These are phyloP conservation scores for Diplodia corticola DNA, from an alignment of 2,329 filamentous ascomycete species.

Conservation along the genomic window DNA sequence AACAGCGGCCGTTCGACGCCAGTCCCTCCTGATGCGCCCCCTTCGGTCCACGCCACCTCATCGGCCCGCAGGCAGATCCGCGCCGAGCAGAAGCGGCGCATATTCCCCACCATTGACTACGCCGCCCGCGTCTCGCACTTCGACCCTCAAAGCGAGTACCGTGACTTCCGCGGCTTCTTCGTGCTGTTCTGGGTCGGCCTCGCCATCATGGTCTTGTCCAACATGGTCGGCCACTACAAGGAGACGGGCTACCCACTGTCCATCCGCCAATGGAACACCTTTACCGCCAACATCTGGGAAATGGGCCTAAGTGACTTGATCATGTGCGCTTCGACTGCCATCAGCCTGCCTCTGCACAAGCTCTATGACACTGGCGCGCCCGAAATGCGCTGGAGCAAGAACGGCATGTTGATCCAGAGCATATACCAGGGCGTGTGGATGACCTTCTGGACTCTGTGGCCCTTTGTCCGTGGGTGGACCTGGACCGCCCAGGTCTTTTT, in stretches of 20 bases:
- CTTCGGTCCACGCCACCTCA: slow-evolving; percentile 83
- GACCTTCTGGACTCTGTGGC: slow-evolving; percentile 69
- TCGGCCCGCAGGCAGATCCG: slow-evolving; percentile 80
- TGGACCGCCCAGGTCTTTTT: slow-evolving; percentile 98
- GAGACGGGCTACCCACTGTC: slow-evolving; percentile 87
- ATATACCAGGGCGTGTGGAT: slow-evolving; percentile 80
- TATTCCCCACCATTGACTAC: slow-evolving; percentile 94
- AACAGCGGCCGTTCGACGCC: slow-evolving; percentile 79
- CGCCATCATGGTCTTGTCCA: slow-evolving; percentile 94
- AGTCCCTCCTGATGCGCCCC: slow-evolving; percentile 85
- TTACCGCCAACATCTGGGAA: slow-evolving; percentile 87
- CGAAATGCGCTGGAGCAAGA: slow-evolving; percentile 69
- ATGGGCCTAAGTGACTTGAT: slow-evolving; percentile 77
- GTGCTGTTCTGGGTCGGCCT: slow-evolving; percentile 97
- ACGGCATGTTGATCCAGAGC: slow-evolving; percentile 82
- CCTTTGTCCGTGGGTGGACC: slow-evolving; percentile 84
- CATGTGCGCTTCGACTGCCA: slow-evolving; percentile 76
- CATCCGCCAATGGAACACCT: slow-evolving; percentile 82
- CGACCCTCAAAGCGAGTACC: slow-evolving; percentile 86
- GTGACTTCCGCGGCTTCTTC: slow-evolving; percentile 96
- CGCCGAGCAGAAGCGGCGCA: slow-evolving; percentile 74
- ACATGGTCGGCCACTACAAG: slow-evolving; percentile 88
- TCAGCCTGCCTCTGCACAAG: slow-evolving; percentile 73
- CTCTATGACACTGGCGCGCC: slow-evolving; percentile 60
- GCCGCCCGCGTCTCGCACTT: slow-evolving; percentile 91